Evolutionary conservation across 345 rosid species (phyloP), one percentile per base, ranked within the genome.

Genomic region (Euphorbia lathyris): DNA sequence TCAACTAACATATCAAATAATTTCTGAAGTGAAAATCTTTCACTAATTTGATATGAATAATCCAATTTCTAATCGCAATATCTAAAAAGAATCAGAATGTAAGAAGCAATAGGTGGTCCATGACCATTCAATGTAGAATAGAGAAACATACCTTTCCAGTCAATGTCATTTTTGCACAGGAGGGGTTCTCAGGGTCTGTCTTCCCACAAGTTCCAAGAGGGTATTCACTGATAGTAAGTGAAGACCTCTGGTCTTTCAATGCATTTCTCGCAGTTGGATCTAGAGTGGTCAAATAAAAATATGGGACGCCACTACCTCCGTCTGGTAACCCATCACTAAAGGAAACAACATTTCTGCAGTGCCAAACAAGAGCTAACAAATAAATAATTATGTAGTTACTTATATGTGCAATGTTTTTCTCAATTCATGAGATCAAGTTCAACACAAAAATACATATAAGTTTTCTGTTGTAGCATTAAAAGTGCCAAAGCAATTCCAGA

Each of bases 221-320:
- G 71, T 87, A 85, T 85, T 94, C 98, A 19, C 98, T 94, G 53
- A 85, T 47, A 6, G 99, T 63, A 45, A 91, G 75, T 3, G 98
- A 94, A 72, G 98, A 86, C 69, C 95, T 86, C 50, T 72, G 67
- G 75, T 94, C 98, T 70, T 74, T 74, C 53, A 88, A 55, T 5
- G 97, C 98, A 78, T 94, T 84, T 69, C 83, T 80, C 1, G 98
- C 93, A 9, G 98, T 95, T 75, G 97, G 97, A 86, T 95, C 99
- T 67, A 95, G 99, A 43, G 86, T 72, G 29, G 97, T 95, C 82
- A 95, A 84, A 86, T 95, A 95, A 76, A 95, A 95, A 79, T 88
- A 95, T 0, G 97, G 99, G 76, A 90, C 66, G 22, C 97, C 99
- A 36, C 63, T 80, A 19, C 97, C 86, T 72, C 85, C 56, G 11